Base-by-base conservation (phyloP, 1,284 basidiomycete species). In the Pseudozyma hubeiensis region DNA sequence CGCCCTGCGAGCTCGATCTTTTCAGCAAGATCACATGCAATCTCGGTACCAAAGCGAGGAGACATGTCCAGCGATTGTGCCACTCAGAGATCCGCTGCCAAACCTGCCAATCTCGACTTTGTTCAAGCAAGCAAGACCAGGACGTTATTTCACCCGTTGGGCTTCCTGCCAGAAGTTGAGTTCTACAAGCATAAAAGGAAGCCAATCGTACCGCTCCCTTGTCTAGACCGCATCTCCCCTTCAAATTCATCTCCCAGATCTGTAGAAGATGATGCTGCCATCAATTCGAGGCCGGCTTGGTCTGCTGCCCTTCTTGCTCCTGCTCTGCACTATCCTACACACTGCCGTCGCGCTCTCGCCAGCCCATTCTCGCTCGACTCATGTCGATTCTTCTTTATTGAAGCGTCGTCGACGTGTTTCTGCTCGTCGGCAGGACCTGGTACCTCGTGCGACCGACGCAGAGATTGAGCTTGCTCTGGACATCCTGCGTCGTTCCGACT, bases 401-500 rank as follows among this genome's bases (percentile, higher is more conserved):
- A 48, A 57, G 40, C 58, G 58, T 16, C 64, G 64, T 9, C 57
- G 58, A 31, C 53, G 53, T 9, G 40, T 50, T 2, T 46, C 62
- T 17, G 58, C 45, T 17, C 50, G 53, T 19, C 59, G 58, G 19
- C 54, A 62, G 19, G 53, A 61, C 24, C 54, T 62, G 7, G 19
- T 59, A 11, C 66, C 66, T 5, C 66, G 60, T 19, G 66, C 66
- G 1, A 59, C 55, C 1, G 39, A 44, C 16, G 51, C 53, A 8
- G 66, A 69, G 48, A 59, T 69, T 37, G 51, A 63, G 43, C 49
- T 29, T 4, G 66, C 66, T 10, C 53, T 69, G 30, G 53, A 53
- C 8, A 64, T 69, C 14, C 66, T 69, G 31, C 53, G 52, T 17
- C 66, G 66, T 9, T 58, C 66, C 41, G 53, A 54, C 4, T 45